Percentiles rank a stretch among this genome's conserved stretches.
phyloP scores from a whole-genome alignment of 2,329 filamentous ascomycete species.

The Paecilomyces sp. region DNA sequence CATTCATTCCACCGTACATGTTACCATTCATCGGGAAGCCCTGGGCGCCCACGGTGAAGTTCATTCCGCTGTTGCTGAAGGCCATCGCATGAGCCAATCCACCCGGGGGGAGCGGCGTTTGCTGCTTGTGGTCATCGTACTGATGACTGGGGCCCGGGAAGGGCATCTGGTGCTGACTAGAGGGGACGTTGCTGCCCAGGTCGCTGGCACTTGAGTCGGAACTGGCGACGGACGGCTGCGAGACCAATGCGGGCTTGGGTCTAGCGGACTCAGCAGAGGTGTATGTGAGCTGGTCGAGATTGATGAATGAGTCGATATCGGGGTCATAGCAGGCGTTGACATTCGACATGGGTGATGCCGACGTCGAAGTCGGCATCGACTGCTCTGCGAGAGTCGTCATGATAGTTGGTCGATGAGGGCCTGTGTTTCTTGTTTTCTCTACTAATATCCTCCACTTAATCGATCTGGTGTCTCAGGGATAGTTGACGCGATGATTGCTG shows the following conservation, averaged over 20 bases:
- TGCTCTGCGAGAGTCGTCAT: slow-evolving; percentile 32
- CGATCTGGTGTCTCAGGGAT: background rate
- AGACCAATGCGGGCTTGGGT: slow-evolving; percentile 26
- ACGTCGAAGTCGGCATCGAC: slow-evolving; percentile 19
- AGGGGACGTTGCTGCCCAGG: slow-evolving; percentile 26
- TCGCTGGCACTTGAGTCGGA: slow-evolving; percentile 26
- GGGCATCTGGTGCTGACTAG: slow-evolving; percentile 44
- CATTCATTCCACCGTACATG: slow-evolving; percentile 48
- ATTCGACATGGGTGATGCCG: slow-evolving; percentile 20
- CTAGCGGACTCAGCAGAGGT: slow-evolving; percentile 28
- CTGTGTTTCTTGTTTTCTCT: background rate
- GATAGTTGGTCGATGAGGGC: background rate
- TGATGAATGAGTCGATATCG: slow-evolving; percentile 41
- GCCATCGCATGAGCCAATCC: slow-evolving; percentile 74
- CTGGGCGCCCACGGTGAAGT: slow-evolving; percentile 27
- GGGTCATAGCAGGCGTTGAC: slow-evolving; percentile 33
- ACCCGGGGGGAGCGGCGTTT: slow-evolving; percentile 84
- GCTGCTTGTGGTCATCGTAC: slow-evolving; percentile 91
- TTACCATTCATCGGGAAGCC: slow-evolving; percentile 49
- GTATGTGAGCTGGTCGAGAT: slow-evolving; percentile 38
- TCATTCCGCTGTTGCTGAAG: slow-evolving; percentile 55
- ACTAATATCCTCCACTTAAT: background rate
- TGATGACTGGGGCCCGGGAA: slow-evolving; percentile 83
- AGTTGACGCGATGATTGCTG: background rate
- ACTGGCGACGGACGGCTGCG: slow-evolving; percentile 29